These are phyloP conservation scores for Poa pratensis DNA, from an alignment of 176 grass and related monocot genomes.

Conservation along the genomic window DNA sequence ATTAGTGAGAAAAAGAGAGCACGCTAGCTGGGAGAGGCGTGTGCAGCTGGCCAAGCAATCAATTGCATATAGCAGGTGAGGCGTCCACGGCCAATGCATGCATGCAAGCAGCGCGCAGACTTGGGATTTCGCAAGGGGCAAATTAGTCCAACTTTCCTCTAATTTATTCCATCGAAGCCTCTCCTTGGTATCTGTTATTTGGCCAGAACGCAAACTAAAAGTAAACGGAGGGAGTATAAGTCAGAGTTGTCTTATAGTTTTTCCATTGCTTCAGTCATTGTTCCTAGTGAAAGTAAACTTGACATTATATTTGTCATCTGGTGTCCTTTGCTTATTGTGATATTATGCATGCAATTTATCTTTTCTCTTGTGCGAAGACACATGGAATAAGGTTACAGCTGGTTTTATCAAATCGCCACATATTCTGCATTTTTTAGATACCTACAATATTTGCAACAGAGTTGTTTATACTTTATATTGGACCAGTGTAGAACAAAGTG, in stretches of 20 bases:
- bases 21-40: too few relatives aligned
- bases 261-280: conserved; percentile 8
- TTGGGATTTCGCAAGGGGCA: too few relatives aligned
- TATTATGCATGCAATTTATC: conserved; percentile 22
- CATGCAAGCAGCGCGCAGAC: too few relatives aligned
- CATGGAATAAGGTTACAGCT: not conserved
- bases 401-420: conserved; percentile 5
- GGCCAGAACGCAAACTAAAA: too few relatives aligned
- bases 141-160: too few relatives aligned
- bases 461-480: conserved; percentile 4
- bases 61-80: too few relatives aligned
- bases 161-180: too few relatives aligned
- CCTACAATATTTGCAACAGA: not conserved
- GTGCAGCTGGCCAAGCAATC: too few relatives aligned
- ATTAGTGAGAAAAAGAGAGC: too few relatives aligned
- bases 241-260: conserved; percentile 1
- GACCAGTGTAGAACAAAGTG: conserved; percentile 14
- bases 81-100: too few relatives aligned
- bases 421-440: not conserved
- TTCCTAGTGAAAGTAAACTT: conserved; percentile 1
- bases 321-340: conserved; percentile 1
- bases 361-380: not conserved
- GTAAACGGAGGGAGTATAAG: not conserved
- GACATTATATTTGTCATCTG: conserved; percentile 6
- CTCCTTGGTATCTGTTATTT: too few relatives aligned